Evolutionary conservation across 2,329 filamentous ascomycete species (phyloP).

Genomic region (Anisogramma anomala): DNA sequence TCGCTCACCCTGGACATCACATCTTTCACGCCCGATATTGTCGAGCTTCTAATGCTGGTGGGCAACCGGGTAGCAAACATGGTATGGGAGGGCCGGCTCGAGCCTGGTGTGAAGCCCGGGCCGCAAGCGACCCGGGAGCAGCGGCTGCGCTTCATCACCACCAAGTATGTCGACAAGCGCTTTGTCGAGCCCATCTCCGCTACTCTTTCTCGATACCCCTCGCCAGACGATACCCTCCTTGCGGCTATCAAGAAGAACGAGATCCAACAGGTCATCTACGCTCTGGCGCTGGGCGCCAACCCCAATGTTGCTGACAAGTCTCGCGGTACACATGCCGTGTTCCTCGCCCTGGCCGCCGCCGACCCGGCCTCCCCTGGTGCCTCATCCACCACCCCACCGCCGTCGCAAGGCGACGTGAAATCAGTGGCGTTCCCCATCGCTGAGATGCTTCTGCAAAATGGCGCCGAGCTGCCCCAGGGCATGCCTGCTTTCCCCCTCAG

Average conservation of each 20-base stretch:
- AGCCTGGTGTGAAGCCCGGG: constrained; percentile 59
- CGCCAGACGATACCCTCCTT: constrained; percentile 76
- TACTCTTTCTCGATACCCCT: constrained; percentile 62
- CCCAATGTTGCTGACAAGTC: constrained; percentile 80
- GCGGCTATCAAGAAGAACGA: constrained; percentile 95
- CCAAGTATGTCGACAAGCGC: constrained; percentile 79
- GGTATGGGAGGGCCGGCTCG: constrained; percentile 85
- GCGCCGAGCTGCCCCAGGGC: constrained; percentile 68
- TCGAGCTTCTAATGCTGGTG: constrained; percentile 81
- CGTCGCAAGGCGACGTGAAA: constrained; percentile 33
- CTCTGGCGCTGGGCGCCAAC: constrained; percentile 73
- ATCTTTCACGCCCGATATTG: constrained; percentile 92
- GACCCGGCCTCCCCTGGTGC: constrained; percentile 70
- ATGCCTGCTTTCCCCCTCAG: constrained; percentile 77
- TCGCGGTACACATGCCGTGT: constrained; percentile 77
- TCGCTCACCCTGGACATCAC: constrained; percentile 91
- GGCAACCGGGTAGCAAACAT: constrained; percentile 94
- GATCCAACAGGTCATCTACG: constrained; percentile 85
- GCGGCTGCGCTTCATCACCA: constrained; percentile 84
- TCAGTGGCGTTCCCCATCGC: constrained; percentile 72
- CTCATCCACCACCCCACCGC: constrained; percentile 30
- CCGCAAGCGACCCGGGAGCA: constrained; percentile 77
- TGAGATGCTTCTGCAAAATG: constrained; percentile 86
- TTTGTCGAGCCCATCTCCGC: constrained; percentile 71
- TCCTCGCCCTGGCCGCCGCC: constrained; percentile 80